Evolutionary conservation across 306 rosid genomes (phyloP).

Genomic region (Glycine latifolia): DNA sequence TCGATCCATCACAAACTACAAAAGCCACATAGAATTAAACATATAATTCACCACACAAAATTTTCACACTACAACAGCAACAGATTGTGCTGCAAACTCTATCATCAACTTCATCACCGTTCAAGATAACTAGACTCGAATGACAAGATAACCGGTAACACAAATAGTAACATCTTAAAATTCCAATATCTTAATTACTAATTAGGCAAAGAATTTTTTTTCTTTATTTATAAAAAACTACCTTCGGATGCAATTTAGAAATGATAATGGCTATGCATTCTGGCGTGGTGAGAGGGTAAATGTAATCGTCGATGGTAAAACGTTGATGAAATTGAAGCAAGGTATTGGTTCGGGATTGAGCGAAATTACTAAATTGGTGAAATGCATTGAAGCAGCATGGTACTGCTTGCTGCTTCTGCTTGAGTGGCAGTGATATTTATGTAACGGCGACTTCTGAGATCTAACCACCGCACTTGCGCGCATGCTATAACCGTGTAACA

Average conservation of each 20-base stretch:
- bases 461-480: conserved; percentile 43
- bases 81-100: background rate
- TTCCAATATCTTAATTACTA: background rate
- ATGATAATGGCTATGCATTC: background rate
- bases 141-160: background rate
- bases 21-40: background rate
- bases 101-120: conserved; percentile 14
- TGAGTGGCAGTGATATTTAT: background rate
- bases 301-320: conserved; percentile 28
- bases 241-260: conserved; percentile 8
- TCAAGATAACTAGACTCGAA: background rate
- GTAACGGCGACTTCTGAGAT: conserved; percentile 46
- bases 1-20: conserved; percentile 75
- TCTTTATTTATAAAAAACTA: background rate
- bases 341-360: background rate
- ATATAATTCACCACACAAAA: background rate
- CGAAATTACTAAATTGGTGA: conserved; percentile 36
- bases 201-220: background rate
- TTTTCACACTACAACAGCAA: background rate
- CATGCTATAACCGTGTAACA: conserved; percentile 33
- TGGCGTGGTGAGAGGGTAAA: conserved; percentile 9
- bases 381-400: conserved; percentile 29
- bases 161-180: background rate
- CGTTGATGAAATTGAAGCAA: conserved; percentile 27
- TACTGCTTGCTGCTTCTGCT: background rate